A percentile compares a stretch with the other conserved stretches of the same genome.
Evolutionary conservation across 257 asterid genomes (phyloP).

Genomic region (Nicotiana tabacum): DNA sequence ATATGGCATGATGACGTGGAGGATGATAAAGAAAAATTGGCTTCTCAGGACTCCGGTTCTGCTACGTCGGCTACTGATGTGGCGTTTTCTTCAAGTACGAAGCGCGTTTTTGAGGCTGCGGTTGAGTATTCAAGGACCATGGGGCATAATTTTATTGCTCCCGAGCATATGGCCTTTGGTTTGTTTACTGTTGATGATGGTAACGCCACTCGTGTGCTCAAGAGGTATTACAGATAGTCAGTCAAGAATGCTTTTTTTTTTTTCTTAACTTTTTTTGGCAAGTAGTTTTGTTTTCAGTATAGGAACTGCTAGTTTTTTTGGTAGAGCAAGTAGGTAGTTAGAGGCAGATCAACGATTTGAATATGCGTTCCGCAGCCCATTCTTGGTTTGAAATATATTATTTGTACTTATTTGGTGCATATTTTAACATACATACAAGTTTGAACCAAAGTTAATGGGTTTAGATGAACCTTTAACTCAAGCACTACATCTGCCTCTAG

Average conservation of each 20-base stretch:
- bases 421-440: no score
- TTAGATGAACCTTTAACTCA: no score
- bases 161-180: slow-evolving; percentile 90
- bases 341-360: no score
- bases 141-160: slow-evolving; percentile 88
- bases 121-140: slow-evolving; percentile 84
- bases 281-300: not conserved
- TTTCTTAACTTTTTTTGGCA: not conserved
- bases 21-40: slow-evolving; percentile 6
- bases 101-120: slow-evolving; percentile 92
- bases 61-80: slow-evolving; percentile 71
- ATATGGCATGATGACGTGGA: slow-evolving; percentile 45
- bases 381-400: no score
- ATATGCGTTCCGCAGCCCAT: no score
- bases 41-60: slow-evolving; percentile 25
- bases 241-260: no score
- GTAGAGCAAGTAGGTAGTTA: not conserved
- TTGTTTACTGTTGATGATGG: slow-evolving; percentile 93
- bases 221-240: slow-evolving; percentile 40
- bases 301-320: not conserved
- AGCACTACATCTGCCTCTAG: no score
- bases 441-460: no score
- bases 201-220: slow-evolving; percentile 65
- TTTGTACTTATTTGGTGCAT: no score
- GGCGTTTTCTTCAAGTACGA: slow-evolving; percentile 63